A percentile compares a stretch with the other conserved stretches of the same genome.
These are phyloP conservation scores for Diplodia sapinea DNA, from an alignment of 2,329 filamentous ascomycete genomes.

Conservation along the genomic window DNA sequence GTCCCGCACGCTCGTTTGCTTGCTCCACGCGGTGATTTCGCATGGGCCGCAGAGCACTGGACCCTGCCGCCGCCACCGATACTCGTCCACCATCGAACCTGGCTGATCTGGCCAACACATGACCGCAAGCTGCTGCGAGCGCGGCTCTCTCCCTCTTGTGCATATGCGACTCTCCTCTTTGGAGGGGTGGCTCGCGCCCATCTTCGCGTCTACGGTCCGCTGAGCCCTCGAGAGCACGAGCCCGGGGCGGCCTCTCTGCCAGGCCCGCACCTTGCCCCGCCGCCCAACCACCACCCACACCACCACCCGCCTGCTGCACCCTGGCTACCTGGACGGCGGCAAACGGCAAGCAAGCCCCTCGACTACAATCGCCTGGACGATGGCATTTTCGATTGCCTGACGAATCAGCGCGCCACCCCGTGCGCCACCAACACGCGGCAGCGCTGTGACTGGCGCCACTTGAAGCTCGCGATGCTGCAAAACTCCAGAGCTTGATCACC, in stretches of 20 bases:
- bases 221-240: conserved; percentile 6
- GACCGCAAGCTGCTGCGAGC: conserved; percentile 28
- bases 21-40: conserved; percentile 6
- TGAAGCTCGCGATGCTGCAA: not conserved
- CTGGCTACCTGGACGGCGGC: conserved; percentile 12
- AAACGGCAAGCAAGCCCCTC: conserved; percentile 5
- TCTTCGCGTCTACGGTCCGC: conserved; percentile 21
- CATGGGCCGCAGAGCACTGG: not conserved
- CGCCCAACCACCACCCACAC: conserved; percentile 22
- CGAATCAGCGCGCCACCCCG: conserved; percentile 4
- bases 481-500: conserved; percentile 19
- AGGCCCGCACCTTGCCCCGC: conserved; percentile 4
- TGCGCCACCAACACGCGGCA: conserved; percentile 23
- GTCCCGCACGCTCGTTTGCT: conserved; percentile 8
- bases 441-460: conserved; percentile 13
- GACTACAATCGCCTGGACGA: conserved; percentile 11
- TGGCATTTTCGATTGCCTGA: conserved; percentile 7
- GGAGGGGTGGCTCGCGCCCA: conserved; percentile 4
- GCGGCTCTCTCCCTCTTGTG: conserved; percentile 11
- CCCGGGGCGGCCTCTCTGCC: not conserved
- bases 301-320: conserved; percentile 7
- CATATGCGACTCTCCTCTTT: conserved; percentile 5
- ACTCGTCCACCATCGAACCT: not conserved
- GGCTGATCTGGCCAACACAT: conserved; percentile 25
- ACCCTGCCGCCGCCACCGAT: conserved; percentile 11